phyloP scores from a whole-genome alignment of 345 rosid species.

The Populus simonii region DNA sequence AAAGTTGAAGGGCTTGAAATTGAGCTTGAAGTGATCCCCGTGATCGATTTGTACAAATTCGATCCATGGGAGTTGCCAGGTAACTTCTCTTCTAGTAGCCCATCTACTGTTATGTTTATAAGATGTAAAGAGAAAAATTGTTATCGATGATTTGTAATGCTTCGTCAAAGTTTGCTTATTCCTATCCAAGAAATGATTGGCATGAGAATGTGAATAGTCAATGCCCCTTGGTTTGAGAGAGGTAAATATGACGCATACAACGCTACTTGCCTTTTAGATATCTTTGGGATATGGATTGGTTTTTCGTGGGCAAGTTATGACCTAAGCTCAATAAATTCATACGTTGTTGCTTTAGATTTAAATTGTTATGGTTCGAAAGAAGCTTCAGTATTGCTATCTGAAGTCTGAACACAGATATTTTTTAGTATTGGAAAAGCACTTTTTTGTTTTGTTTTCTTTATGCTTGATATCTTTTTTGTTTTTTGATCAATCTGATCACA shows the following conservation, averaged over 20 bases:
- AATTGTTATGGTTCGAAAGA: not conserved
- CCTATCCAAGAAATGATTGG: not conserved
- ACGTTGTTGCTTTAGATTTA: not conserved
- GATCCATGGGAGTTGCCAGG: constrained; percentile 98
- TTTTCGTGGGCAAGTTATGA: not conserved
- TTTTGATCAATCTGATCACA: constrained; percentile 2
- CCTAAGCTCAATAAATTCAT: not conserved
- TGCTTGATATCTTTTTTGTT: constrained; percentile 6
- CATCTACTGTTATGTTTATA: not conserved
- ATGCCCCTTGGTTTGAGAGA: not conserved
- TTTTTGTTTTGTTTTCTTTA: constrained; percentile 22
- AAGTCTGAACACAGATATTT: constrained; percentile 26
- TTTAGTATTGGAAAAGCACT: constrained; percentile 24
- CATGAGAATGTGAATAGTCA: not conserved
- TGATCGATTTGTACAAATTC: constrained; percentile 78
- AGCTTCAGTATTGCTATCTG: not conserved
- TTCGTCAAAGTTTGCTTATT: not conserved
- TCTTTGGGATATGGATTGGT: not conserved
- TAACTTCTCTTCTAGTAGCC: constrained; percentile 14
- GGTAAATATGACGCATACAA: not conserved
- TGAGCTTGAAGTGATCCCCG: constrained; percentile 82
- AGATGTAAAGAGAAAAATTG: not conserved
- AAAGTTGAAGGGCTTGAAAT: constrained; percentile 63
- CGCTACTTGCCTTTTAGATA: not conserved
- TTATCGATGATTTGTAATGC: not conserved